Base-by-base conservation (phyloP, 768 basidiomycete species). In the Trametes cubensis region DNA sequence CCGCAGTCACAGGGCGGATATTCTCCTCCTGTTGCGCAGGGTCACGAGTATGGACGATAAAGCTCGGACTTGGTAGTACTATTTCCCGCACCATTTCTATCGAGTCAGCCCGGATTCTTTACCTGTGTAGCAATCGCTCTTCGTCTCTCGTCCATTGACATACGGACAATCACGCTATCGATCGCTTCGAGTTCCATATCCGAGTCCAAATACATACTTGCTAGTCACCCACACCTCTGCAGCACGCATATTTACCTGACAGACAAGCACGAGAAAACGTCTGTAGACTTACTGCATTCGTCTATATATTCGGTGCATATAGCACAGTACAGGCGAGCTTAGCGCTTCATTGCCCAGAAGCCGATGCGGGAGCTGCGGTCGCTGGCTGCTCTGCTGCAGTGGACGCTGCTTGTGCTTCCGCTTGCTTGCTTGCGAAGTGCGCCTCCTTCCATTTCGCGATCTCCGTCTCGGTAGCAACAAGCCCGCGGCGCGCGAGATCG, bases 401-500 rank as follows among this genome's bases (percentile, higher is more conserved):
- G 21, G 56, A 38, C 26, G 51, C 47, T 17, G 28, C 21, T 15
- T 25, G 45, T 13, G 47, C 52, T 21, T 44, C 58, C 7, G 56
- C 58, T 10, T 54, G 38, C 34, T 47, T 21, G 18, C 56, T 61
- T 10, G 34, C 51, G 34, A 60, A 14, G 0, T 58, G 75, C 66
- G 80, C 77, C 58, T 78, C 82, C 70, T 83, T 88, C 93, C 93
- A 95, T 71, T 85, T 86, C 34, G 85, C 79, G 34, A 95, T 94
- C 64, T 90, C 92, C 10, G 89, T 85, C 73, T 95, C 93, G 7
- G 92, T 94, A 2, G 85, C 85, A 55, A 95, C 82, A 46, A 90
- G 77, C 25, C 93, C 93, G 62, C 84, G 83, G 41, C 85, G 81
- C 18, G 88, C 85, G 49, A 95, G 81, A 58, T 92, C 91, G 38